Percentiles rank a stretch among this genome's conserved stretches.
Conservation (phyloP, 768 basidiomycete species). For the Panaeolus cyanescens region DNA sequence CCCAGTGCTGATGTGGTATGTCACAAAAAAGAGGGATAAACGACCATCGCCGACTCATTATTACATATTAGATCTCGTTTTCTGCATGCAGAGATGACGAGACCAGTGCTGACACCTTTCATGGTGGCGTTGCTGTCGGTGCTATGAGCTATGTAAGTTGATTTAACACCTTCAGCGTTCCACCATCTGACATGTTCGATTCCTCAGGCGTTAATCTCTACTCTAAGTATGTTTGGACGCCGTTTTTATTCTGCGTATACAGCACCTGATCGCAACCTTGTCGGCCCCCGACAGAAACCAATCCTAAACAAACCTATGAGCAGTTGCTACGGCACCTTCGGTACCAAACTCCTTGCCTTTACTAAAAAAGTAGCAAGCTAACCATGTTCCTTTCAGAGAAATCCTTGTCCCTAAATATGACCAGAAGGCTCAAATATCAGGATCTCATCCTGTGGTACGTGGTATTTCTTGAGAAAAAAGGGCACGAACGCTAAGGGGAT, state of each 20-base stretch:
- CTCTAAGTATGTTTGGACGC: slow-evolving; percentile 40
- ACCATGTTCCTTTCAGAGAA: slow-evolving; percentile 4
- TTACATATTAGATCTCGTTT: slow-evolving; percentile 55
- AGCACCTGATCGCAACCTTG: not conserved
- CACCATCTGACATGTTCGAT: not conserved
- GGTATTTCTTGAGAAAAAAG: not conserved
- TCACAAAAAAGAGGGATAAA: slow-evolving; percentile 4
- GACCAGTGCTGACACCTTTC: slow-evolving; percentile 72
- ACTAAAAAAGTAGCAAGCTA: not conserved
- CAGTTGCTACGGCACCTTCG: slow-evolving; percentile 46
- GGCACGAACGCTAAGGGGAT: not conserved
- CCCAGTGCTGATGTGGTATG: slow-evolving; percentile 72
- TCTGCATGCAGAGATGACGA: slow-evolving; percentile 73
- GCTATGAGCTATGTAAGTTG: slow-evolving; percentile 78
- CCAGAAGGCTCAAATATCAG: slow-evolving; percentile 29
- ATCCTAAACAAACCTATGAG: slow-evolving; percentile 65
- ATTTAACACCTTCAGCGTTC: not conserved
- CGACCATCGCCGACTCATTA: not conserved
- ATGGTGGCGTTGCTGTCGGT: slow-evolving; percentile 66
- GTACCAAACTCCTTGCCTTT: not conserved
- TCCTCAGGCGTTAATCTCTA: slow-evolving; percentile 63
- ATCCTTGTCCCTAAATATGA: slow-evolving; percentile 24
- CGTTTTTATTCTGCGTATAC: not conserved
- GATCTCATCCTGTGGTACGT: slow-evolving; percentile 26
- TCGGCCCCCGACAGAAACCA: slow-evolving; percentile 30